Conservation (phyloP, 1,284 basidiomycete genomes). For the Heterobasidion occidentale region DNA sequence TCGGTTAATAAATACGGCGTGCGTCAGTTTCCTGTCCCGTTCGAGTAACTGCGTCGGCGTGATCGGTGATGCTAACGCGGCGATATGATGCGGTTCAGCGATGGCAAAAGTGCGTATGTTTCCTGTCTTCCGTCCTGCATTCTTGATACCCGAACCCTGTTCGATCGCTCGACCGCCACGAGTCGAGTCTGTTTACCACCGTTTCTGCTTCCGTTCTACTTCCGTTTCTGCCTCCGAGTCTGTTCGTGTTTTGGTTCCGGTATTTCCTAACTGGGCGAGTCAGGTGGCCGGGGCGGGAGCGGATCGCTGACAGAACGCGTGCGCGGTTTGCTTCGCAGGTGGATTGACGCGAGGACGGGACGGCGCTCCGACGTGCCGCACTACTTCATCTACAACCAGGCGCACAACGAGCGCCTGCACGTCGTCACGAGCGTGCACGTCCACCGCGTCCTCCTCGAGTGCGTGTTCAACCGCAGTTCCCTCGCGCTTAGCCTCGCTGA, state of each 20-base stretch:
- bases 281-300: too few relatives aligned
- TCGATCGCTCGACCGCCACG: neutral
- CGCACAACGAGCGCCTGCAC: constrained; percentile 7
- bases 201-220: too few relatives aligned
- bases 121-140: too few relatives aligned
- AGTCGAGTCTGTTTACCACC: neutral
- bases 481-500: neutral
- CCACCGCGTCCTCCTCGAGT: constrained; percentile 9
- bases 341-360: constrained; percentile 11
- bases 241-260: too few relatives aligned
- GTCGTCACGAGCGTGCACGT: constrained; percentile 11
- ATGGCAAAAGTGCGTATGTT: constrained; percentile 26
- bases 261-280: too few relatives aligned
- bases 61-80: too few relatives aligned
- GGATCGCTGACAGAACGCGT: neutral
- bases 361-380: constrained; percentile 10
- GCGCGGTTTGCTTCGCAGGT: constrained; percentile 1
- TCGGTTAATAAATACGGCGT: constrained; percentile 37
- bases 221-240: too few relatives aligned
- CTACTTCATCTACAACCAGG: constrained; percentile 10
- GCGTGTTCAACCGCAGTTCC: too few relatives aligned
- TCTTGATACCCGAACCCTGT: too few relatives aligned
- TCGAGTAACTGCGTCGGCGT: neutral
- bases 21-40: constrained; percentile 12
- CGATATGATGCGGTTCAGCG: constrained; percentile 16